Conservation (phyloP, 768 basidiomycete species). For the Tricholoma matsutake region DNA sequence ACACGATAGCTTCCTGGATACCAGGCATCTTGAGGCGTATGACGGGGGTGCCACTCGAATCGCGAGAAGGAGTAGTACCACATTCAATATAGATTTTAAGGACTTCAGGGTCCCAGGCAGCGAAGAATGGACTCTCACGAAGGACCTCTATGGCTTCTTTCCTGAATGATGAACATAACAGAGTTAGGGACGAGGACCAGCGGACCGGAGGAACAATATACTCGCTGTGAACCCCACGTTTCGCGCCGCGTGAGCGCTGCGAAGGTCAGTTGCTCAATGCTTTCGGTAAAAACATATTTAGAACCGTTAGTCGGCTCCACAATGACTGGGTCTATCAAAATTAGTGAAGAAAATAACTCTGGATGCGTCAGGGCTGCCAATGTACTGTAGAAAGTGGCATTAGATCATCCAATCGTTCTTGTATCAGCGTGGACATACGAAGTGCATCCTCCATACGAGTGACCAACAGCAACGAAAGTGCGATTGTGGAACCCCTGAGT, state of each 20-base stretch:
- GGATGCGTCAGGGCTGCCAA: slow-evolving; percentile 65
- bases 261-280: slow-evolving; percentile 22
- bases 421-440: slow-evolving; percentile 46
- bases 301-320: slow-evolving; percentile 18
- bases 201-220: not conserved
- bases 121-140: slow-evolving; percentile 61
- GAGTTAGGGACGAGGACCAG: not conserved
- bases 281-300: not conserved
- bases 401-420: not conserved
- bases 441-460: slow-evolving; percentile 84
- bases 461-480: slow-evolving; percentile 69
- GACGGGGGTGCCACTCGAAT: slow-evolving; percentile 29
- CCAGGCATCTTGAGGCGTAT: slow-evolving; percentile 64
- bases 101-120: slow-evolving; percentile 62
- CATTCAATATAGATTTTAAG: slow-evolving; percentile 60
- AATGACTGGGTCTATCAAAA: slow-evolving; percentile 81
- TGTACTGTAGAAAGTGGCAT: slow-evolving; percentile 34
- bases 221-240: slow-evolving; percentile 60
- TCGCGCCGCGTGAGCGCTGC: slow-evolving; percentile 59
- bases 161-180: slow-evolving; percentile 28
- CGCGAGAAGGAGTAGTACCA: slow-evolving; percentile 41
- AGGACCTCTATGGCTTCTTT: slow-evolving; percentile 57
- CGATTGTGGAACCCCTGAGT: slow-evolving; percentile 47
- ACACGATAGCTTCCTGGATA: slow-evolving; percentile 63
- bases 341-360: slow-evolving; percentile 62